These are phyloP conservation scores for Linnemannia schmuckeri DNA, from an alignment of 192 early-diverging fungal genomes.

Conservation along the genomic window DNA sequence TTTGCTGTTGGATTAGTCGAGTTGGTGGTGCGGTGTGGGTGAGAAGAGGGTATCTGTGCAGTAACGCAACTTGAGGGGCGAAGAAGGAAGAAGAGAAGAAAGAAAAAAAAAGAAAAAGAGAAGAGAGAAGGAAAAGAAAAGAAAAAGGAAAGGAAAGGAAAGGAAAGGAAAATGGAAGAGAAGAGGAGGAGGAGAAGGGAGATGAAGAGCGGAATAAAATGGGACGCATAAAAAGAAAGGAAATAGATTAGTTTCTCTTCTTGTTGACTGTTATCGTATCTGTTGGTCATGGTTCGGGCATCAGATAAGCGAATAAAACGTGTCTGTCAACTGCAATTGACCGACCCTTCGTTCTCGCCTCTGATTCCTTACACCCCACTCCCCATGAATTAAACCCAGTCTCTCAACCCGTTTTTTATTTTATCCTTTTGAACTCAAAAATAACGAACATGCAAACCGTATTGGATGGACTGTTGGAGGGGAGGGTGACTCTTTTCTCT, in stretches of 20 bases:
- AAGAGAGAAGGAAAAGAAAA: background rate
- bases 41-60: background rate
- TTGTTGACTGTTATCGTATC: background rate
- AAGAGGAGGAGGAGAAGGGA: background rate
- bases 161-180: background rate
- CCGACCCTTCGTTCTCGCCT: background rate
- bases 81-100: background rate
- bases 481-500: constrained; percentile 25
- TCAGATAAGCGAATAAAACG: background rate
- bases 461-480: background rate
- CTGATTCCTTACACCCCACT: background rate
- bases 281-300: background rate
- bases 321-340: background rate
- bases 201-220: constrained; percentile 9
- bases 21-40: background rate
- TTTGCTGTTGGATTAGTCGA: background rate
- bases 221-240: background rate
- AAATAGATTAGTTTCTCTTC: background rate
- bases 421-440: background rate
- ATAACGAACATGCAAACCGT: background rate
- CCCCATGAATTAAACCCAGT: background rate
- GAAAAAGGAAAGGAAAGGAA: background rate
- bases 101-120: background rate
- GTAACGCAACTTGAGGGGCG: background rate
- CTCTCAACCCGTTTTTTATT: background rate